Base-by-base conservation (phyloP, 306 rosid genomes). In the Quercus dentata region DNA sequence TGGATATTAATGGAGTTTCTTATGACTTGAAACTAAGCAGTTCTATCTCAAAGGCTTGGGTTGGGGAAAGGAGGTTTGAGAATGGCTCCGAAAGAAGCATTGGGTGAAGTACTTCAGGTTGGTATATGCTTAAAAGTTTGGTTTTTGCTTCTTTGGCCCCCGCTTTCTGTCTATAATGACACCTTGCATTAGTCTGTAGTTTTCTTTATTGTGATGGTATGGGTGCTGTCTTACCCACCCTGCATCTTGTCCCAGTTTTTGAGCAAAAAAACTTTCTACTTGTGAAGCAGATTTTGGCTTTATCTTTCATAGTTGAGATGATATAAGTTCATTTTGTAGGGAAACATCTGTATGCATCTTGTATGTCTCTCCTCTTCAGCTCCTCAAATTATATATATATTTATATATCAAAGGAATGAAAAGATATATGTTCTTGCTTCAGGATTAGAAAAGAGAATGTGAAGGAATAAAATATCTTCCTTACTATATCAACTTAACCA, bases 1-100 rank as follows among this genome's bases (percentile, higher is more conserved):
- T 76, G 76, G 76, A 41, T 72, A 59, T 72, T 76, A 58, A 78
- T 75, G 67, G 69, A 58, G 41, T 74, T 69, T 35, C 71, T 71
- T 58, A 71, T 83, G 80, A 69, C 86, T 70, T 81, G 54, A 58
- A 92, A 81, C 85, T 81, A 90, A 79, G 89, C 91, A 93, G 98
- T 89, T 78, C 88, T 96, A 83, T 96, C 98, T 76, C 86, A 79
- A 76, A 85, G 99, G 86, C 98, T 96, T 81, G 97, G 98, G 82
- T 90, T 96, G 87, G 99, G 99, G 76, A 96, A 91, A 88, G 98
- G 98, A 69, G 97, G 97, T 70, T 55, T 96, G 74, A 91, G 99
- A 84, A 93, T 96, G 99, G 97, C 98, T 75, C 97, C 97, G n/a
- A 97, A 91, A 87, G 98, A 93, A 86, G 97, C 99, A 71, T 82